Evolutionary conservation across 768 basidiomycete genomes (phyloP).

Genomic region (Favolaschia claudopus): DNA sequence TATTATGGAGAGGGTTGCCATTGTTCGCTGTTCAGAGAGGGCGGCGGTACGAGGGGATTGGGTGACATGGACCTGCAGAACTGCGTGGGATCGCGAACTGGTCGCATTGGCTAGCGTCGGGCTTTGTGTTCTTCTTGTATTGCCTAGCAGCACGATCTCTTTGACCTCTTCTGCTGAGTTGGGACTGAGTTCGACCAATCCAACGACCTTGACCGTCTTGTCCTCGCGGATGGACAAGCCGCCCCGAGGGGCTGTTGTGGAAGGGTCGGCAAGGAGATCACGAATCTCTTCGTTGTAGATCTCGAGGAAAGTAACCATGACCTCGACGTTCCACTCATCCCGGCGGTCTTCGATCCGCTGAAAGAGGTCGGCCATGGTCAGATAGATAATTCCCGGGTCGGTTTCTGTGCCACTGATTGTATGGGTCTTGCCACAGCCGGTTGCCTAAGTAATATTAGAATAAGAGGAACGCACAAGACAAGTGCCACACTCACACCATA

Average conservation of each 20-base stretch:
- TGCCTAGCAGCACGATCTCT: slow-evolving; percentile 89
- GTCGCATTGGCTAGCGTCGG: slow-evolving; percentile 97
- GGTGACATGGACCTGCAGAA: slow-evolving; percentile 93
- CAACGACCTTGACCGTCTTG: slow-evolving; percentile 89
- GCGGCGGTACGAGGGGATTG: slow-evolving; percentile 88
- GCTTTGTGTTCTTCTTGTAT: slow-evolving; percentile 87
- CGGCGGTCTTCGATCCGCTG: slow-evolving; percentile 87
- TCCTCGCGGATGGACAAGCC: slow-evolving; percentile 95
- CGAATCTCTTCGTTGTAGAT: slow-evolving; percentile 99
- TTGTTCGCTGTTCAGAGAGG: slow-evolving; percentile 79
- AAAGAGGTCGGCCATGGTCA: slow-evolving; percentile 97
- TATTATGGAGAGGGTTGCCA: slow-evolving; percentile 96
- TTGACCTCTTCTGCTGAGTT: slow-evolving; percentile 91
- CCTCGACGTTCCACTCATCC: slow-evolving; percentile 86
- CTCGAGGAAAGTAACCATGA: slow-evolving; percentile 95
- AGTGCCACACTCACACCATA: slow-evolving; percentile 79
- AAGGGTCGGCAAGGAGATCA: slow-evolving; percentile 86
- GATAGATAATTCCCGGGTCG: slow-evolving; percentile 94
- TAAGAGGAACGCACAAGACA: slow-evolving; percentile 12
- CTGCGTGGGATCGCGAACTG: slow-evolving; percentile 96
- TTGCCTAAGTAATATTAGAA: slow-evolving; percentile 67
- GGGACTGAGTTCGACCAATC: slow-evolving; percentile 84
- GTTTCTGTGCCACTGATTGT: slow-evolving; percentile 92
- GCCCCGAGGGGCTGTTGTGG: slow-evolving; percentile 70
- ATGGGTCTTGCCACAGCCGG: slow-evolving; percentile 99